Base-by-base conservation (phyloP, 2,329 filamentous ascomycete species). In the Epichloe sp. region DNA sequence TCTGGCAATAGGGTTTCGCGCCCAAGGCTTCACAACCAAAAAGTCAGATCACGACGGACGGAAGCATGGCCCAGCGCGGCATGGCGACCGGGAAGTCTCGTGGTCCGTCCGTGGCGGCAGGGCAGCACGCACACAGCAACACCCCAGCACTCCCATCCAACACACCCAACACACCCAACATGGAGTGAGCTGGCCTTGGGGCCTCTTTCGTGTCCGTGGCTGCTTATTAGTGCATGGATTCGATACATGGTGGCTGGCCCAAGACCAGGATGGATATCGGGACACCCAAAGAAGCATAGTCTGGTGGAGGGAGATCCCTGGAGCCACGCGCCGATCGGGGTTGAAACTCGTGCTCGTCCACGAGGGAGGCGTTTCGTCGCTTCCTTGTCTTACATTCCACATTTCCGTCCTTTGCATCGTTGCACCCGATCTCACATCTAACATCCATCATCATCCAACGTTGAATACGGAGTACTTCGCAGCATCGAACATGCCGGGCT, bases 291-390 rank as follows among this genome's bases (percentile, higher is more conserved):
- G 50, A 37, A 56, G 61, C 48, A 54, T 26, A 63, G 60, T 17
- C 35, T 15, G 47, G 50, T 57, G 54, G 53, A 47, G 40, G 51
- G 44, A 53, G 44, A 67, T 66, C 65, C 65, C 63, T 65, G 63
- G 52, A 67, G 64, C 65, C 65, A 67, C 65, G 65, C 64, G 65
- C 64, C 58, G 59, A 60, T 60, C 59, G 58, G 59, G 59, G 54
- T 43, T 57, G 54, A 59, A 55, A 56, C 56, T 59, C 43, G 53
- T 45, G 49, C 53, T 3, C 17, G 38, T 26, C 37, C 49, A 42
- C 44, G 42, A 50, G 42, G 42, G 36, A 47, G 26, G 26, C 26
- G 26, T 31, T 31, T 31, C 26, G 26, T 31, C 26, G 26, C 26
- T 31, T 31, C 3, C 26, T 31, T 31, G 26, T 31, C 26, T 10